These are phyloP conservation scores for Cercophora scortea DNA, from an alignment of 495 filamentous ascomycete species.

Conservation along the genomic window DNA sequence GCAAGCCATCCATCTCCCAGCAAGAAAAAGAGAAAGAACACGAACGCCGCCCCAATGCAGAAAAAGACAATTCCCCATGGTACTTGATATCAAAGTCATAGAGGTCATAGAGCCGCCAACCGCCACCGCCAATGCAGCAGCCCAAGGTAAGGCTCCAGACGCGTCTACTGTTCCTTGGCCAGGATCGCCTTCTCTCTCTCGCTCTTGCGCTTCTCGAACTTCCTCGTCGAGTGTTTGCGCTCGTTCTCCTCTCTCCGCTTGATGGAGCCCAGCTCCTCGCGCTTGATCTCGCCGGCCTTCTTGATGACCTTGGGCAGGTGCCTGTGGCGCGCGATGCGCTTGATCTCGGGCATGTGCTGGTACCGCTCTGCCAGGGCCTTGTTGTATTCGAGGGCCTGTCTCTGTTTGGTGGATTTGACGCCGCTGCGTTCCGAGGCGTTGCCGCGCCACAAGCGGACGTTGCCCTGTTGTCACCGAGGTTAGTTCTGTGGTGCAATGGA, in stretches of 20 bases:
- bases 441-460: slow-evolving; percentile 84
- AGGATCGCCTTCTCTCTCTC: slow-evolving; percentile 94
- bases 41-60: not conserved
- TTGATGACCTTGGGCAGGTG: slow-evolving; percentile 91
- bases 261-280: slow-evolving; percentile 75
- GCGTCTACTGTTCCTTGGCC: slow-evolving; percentile 56
- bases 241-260: slow-evolving; percentile 92
- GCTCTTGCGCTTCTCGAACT: slow-evolving; percentile 59
- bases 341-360: slow-evolving; percentile 92
- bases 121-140: not conserved
- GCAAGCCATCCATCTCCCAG: too few relatives aligned
- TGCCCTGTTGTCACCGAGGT: slow-evolving; percentile 44
- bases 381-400: slow-evolving; percentile 88
- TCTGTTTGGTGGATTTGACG: slow-evolving; percentile 73
- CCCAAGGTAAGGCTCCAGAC: not conserved
- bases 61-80: not conserved
- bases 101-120: not conserved
- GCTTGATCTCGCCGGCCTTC: slow-evolving; percentile 97
- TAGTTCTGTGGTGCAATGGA: not conserved
- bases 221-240: slow-evolving; percentile 80
- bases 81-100: not conserved
- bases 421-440: slow-evolving; percentile 80
- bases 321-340: slow-evolving; percentile 79
- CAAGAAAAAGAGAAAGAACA: not conserved
- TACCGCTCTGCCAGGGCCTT: slow-evolving; percentile 76